Evolutionary conservation across 176 grass and related monocot genomes (phyloP).

Genomic region (Hyparrhenia diplandra): DNA sequence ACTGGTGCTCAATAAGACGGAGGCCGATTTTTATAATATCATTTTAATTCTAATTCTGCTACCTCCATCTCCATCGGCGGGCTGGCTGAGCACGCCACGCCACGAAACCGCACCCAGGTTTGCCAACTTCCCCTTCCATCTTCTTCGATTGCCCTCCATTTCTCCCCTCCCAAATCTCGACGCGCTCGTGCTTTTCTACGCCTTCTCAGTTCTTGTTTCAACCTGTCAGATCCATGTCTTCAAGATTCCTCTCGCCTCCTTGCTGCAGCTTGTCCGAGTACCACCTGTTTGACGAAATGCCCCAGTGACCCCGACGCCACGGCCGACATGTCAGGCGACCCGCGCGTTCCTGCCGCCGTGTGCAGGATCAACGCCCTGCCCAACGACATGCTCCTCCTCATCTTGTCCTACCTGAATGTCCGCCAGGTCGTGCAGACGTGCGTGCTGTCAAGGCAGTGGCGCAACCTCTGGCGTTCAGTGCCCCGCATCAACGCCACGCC

Average conservation of each 20-base stretch:
- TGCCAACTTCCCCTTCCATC: not conserved
- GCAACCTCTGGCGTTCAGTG: slow-evolving; percentile 15
- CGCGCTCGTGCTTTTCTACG: not conserved
- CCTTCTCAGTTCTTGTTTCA: not conserved
- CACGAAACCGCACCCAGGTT: not conserved
- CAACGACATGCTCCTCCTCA: not conserved
- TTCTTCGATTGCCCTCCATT: not conserved
- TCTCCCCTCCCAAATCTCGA: not conserved
- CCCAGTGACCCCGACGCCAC: not conserved
- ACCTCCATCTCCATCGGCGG: no score
- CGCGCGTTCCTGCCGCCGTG: not conserved
- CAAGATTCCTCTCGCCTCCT: no score
- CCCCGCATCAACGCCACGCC: not conserved
- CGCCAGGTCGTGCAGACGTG: not conserved
- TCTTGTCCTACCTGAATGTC: not conserved
- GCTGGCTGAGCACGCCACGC: no score
- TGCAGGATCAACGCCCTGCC: slow-evolving; percentile 18
- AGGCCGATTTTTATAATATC: no score
- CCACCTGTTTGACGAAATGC: slow-evolving; percentile 16
- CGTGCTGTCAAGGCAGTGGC: slow-evolving; percentile 22
- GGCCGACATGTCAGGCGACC: not conserved
- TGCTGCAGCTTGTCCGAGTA: not conserved
- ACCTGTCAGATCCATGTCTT: not conserved
- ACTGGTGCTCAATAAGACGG: no score
- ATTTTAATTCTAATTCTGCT: no score